Evolutionary conservation across 2,329 filamentous ascomycete genomes (phyloP).

Genomic region (Neonectria faginata): DNA sequence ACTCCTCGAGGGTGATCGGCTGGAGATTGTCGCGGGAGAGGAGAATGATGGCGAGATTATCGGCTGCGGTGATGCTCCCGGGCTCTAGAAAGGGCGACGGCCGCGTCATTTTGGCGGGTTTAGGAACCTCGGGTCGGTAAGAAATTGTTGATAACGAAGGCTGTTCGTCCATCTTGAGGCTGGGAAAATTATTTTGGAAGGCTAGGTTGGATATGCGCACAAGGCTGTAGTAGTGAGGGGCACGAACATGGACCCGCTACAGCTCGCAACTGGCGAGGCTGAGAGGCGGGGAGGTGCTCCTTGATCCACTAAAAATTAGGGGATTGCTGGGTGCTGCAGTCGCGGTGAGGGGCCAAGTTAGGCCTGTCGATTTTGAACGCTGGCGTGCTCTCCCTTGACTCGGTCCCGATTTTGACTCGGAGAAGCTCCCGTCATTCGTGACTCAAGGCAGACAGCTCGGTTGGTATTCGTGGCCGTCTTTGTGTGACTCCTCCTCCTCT

Average conservation of each 20-base stretch:
- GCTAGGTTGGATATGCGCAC: conserved; percentile 18
- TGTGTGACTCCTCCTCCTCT: conserved; percentile 26
- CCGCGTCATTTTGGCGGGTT: conserved; percentile 49
- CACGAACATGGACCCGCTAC: conserved; percentile 17
- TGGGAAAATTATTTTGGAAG: conserved; percentile 30
- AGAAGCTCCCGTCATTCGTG: conserved; percentile 6
- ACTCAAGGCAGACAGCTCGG: conserved; percentile 28
- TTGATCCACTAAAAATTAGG: conserved; percentile 20
- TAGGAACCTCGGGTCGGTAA: conserved; percentile 6
- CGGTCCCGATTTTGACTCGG: conserved; percentile 9
- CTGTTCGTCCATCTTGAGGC: conserved; percentile 15
- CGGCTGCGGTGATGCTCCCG: conserved; percentile 68
- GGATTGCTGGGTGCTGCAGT: conserved; percentile 16
- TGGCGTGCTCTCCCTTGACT: conserved; percentile 12
- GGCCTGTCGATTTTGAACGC: conserved; percentile 20
- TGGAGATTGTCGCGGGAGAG: conserved; percentile 88
- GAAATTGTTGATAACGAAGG: neutral
- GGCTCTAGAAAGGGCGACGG: conserved; percentile 84
- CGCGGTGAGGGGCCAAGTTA: conserved; percentile 5
- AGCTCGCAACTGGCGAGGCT: conserved; percentile 26
- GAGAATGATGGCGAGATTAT: conserved; percentile 84
- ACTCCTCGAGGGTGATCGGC: conserved; percentile 76
- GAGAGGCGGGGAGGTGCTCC: conserved; percentile 21
- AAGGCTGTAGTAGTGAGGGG: conserved; percentile 34
- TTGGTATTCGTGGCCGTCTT: conserved; percentile 27